Conservation (phyloP, 371 early-diverging fungal species). For the Mortierella sp. region DNA sequence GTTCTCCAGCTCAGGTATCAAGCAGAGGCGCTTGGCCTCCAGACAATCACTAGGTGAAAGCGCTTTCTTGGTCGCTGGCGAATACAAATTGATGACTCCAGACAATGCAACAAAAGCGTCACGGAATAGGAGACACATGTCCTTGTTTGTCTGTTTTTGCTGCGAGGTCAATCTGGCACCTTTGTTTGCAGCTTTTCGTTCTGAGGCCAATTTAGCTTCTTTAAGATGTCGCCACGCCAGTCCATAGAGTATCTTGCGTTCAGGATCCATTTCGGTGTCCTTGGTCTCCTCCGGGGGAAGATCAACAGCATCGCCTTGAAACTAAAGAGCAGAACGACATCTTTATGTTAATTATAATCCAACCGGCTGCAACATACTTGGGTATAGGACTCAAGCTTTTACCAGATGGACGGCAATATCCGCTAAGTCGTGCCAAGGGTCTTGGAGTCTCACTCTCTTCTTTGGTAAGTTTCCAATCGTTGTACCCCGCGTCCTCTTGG, state of each 20-base stretch:
- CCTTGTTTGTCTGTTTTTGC: not conserved
- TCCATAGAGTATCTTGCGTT: constrained; percentile 1
- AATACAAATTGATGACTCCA: constrained; percentile 2
- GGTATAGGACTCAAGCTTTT: not conserved
- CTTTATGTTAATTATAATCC: not conserved
- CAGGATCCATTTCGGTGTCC: constrained; percentile 3
- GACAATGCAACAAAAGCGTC: constrained; percentile 4
- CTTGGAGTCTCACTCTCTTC: constrained; percentile 4
- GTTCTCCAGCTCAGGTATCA: constrained; percentile 3
- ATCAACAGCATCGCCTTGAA: not conserved
- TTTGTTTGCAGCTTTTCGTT: not conserved
- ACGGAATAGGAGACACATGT: constrained; percentile 1
- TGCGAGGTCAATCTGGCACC: not conserved
- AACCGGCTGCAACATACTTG: not conserved
- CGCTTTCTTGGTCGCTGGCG: not conserved
- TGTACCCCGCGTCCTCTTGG: not conserved
- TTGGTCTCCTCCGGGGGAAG: constrained; percentile 2
- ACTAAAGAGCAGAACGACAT: constrained; percentile 3
- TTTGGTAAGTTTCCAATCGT: not conserved
- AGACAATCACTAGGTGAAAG: not conserved
- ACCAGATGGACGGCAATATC: constrained; percentile 4
- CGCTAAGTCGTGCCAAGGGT: constrained; percentile 5
- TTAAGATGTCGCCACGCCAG: not conserved
- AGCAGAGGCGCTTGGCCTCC: constrained; percentile 6
- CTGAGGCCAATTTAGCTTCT: not conserved